Evolutionary conservation across 441 rosid genomes (phyloP).

Genomic region (Dalechampia spathulata): DNA sequence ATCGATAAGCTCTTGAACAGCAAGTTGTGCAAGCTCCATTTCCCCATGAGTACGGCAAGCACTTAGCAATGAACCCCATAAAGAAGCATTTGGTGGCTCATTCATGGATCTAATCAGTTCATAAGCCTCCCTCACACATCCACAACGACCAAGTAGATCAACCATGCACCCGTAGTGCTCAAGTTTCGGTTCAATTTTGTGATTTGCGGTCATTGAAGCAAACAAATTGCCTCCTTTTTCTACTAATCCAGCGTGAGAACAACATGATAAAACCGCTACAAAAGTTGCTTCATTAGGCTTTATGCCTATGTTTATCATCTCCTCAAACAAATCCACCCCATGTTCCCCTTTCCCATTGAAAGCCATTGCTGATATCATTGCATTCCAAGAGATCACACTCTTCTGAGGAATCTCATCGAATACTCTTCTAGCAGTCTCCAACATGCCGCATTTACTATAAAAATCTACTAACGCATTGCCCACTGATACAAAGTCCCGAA

Average conservation of each 20-base stretch:
- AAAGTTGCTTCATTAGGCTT: slow-evolving; percentile 54
- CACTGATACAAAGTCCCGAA: slow-evolving; percentile 32
- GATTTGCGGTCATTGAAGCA: slow-evolving; percentile 35
- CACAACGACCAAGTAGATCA: slow-evolving; percentile 65
- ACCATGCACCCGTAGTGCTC: slow-evolving; percentile 87
- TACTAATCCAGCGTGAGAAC: slow-evolving; percentile 57
- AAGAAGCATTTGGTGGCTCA: slow-evolving; percentile 40
- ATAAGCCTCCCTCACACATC: slow-evolving; percentile 54
- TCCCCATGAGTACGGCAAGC: slow-evolving; percentile 66
- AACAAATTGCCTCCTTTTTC: slow-evolving; percentile 41
- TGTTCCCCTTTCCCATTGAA: slow-evolving; percentile 50
- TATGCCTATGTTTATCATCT: slow-evolving; percentile 45
- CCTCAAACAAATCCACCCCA: slow-evolving; percentile 53
- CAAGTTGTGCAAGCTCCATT: slow-evolving; percentile 50
- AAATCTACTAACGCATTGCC: slow-evolving; percentile 72
- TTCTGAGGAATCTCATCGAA: slow-evolving; percentile 46
- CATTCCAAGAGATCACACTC: slow-evolving; percentile 62
- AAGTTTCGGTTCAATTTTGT: slow-evolving; percentile 44
- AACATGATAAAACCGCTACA: slow-evolving; percentile 57
- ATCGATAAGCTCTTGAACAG: slow-evolving; percentile 48
- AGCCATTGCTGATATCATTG: slow-evolving; percentile 63
- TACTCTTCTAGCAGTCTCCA: slow-evolving; percentile 38
- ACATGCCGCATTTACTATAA: slow-evolving; percentile 57
- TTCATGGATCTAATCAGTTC: slow-evolving; percentile 54
- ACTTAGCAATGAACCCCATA: slow-evolving; percentile 78